Evolutionary conservation across 78 protist genomes (phyloP).

Genomic region (Dictyostelium citrinum): DNA sequence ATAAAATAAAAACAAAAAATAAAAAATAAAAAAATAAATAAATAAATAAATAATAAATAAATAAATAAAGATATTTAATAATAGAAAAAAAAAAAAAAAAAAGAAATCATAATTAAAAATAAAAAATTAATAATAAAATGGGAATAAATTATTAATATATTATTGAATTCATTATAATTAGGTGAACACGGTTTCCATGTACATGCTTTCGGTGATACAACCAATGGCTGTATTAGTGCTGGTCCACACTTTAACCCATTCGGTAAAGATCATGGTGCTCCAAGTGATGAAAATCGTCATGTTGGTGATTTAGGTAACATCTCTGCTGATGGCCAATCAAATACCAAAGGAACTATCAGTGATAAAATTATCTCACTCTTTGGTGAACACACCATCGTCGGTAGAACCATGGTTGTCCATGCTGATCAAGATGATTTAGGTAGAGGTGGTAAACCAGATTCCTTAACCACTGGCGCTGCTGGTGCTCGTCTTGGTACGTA

Average conservation of each 20-base stretch:
- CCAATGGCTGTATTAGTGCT: constrained; percentile 83
- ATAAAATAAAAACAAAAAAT: too few species aligned
- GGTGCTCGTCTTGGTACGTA: constrained; percentile 84
- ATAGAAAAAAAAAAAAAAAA: not conserved
- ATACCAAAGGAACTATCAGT: constrained; percentile 31
- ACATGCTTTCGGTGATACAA: constrained; percentile 84
- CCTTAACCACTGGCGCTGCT: constrained; percentile 92
- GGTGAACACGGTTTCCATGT: constrained; percentile 86
- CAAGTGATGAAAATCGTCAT: constrained; percentile 69
- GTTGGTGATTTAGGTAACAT: constrained; percentile 91
- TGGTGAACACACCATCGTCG: constrained; percentile 84
- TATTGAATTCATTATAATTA: too few species aligned
- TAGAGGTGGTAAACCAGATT: constrained; percentile 83
- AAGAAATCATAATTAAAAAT: too few species aligned
- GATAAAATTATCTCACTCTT: constrained; percentile 78
- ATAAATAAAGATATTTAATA: not conserved
- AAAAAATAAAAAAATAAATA: not conserved
- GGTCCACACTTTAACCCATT: constrained; percentile 90
- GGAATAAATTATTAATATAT: too few species aligned
- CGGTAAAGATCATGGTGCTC: constrained; percentile 86
- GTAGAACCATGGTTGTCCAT: constrained; percentile 86
- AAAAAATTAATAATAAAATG: too few species aligned
- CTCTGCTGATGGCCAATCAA: constrained; percentile 10
- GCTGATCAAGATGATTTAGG: constrained; percentile 90
- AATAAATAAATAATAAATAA: not conserved